Evolutionary conservation across 2,329 filamentous ascomycete genomes (phyloP), one percentile per base, ranked within the genome.

Genomic region (Clarireedia monteithiana): DNA sequence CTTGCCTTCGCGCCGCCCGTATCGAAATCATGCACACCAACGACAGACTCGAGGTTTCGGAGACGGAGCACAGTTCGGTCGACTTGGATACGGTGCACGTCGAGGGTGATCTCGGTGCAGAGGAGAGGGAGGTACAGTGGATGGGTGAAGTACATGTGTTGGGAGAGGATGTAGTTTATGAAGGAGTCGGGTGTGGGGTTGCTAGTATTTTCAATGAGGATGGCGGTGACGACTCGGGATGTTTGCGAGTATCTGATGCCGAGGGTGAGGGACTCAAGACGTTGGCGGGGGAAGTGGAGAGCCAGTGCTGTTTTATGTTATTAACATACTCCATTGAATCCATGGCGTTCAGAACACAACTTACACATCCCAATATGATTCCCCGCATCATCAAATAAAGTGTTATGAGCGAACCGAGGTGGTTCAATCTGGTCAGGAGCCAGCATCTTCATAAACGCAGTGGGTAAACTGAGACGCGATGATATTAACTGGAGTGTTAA

Each of bases 371-470:
- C 50, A 5, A 27, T 10, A 24, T 52, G 20, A 3, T 52, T 52
- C n/a, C 50, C 40, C 34, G 40, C 24, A 5, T 26, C 36, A 24
- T 52, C 50, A 34, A 52, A 45, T 7, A 52, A 23, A 45, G 50
- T 52, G 14, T 34, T 52, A 12, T 52, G 50, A 2, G 50, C 30
- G 17, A 52, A 52, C 10, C 50, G 10, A 45, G 50, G 50, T 30
- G 50, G 50, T 6, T 52, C 50, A 36, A 52, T 52, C 12, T 52
- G 50, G 6, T 52, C 50, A 14, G 40, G 50, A n/a, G 50, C 50
- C 24, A 52, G 20, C 50, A 52, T 52, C n/a, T 52, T 39, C 15
- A 20, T 4, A 52, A 52, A 46, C 12, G 50, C 50, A 1, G 50
- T 5, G 10, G 50, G 50, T 2, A 52, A 20, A 34, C 45, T 39